Conservation (phyloP, 2,329 filamentous ascomycete genomes). For the Epichloe baconii region DNA sequence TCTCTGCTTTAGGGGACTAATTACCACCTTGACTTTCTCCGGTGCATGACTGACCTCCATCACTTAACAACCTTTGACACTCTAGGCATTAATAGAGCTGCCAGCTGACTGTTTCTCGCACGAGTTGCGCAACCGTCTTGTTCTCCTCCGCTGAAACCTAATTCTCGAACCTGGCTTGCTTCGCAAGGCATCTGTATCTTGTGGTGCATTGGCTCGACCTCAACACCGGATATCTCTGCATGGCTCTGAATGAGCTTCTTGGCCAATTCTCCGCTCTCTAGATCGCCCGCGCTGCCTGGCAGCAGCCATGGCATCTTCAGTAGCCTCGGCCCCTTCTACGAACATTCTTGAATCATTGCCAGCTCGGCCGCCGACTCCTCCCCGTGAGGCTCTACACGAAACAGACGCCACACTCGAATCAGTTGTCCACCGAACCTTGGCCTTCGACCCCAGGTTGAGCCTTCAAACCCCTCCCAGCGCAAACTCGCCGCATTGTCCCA, state of each 20-base stretch:
- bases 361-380: conserved; percentile 53
- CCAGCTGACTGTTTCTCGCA: neutral
- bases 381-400: conserved; percentile 37
- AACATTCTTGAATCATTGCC: conserved; percentile 37
- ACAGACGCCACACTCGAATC: conserved; percentile 22
- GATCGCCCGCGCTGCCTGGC: conserved; percentile 26
- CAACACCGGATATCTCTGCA: neutral
- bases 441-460: conserved; percentile 23
- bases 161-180: neutral
- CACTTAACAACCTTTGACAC: neutral
- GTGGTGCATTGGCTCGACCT: neutral
- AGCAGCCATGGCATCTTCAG: conserved; percentile 29
- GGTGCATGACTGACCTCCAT: neutral
- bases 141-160: neutral
- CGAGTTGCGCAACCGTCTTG: neutral
- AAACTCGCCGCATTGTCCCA: conserved; percentile 29
- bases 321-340: conserved; percentile 20
- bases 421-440: conserved; percentile 21
- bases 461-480: conserved; percentile 39
- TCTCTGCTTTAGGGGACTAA: neutral
- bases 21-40: neutral
- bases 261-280: conserved; percentile 18
- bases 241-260: conserved; percentile 3
- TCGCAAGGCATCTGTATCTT: neutral
- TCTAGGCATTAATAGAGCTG: neutral